Conservation (phyloP, 2,329 filamentous ascomycete genomes). For the Alternaria gansuensis region DNA sequence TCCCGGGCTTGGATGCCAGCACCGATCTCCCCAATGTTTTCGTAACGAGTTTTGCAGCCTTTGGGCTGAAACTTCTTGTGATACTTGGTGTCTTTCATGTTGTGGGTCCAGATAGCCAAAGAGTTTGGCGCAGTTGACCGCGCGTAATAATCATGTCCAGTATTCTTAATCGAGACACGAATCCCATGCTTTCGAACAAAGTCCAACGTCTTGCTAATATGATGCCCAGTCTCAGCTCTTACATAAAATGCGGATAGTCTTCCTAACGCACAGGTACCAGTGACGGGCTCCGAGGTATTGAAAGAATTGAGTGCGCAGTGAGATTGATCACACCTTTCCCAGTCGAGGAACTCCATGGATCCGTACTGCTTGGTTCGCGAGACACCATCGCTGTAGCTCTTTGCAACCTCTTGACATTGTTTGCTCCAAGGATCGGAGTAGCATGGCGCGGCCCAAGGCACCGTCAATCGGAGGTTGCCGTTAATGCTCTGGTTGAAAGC, state of each 20-base stretch:
- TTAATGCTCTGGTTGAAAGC: conserved; percentile 46
- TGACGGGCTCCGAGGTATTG: conserved; percentile 34
- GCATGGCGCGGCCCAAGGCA: conserved; percentile 48
- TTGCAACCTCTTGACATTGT: conserved; percentile 33
- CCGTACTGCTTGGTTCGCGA: conserved; percentile 45
- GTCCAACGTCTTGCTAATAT: conserved; percentile 41
- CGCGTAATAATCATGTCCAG: conserved; percentile 51
- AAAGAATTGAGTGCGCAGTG: conserved; percentile 45
- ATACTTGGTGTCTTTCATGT: conserved; percentile 45
- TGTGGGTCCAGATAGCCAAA: conserved; percentile 49
- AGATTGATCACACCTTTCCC: conserved; percentile 45
- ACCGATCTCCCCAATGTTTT: conserved; percentile 48
- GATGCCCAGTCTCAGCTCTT: conserved; percentile 36
- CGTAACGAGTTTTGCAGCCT: conserved; percentile 38
- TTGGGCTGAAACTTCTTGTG: conserved; percentile 40
- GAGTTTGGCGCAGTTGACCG: conserved; percentile 47
- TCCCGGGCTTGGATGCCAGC: conserved; percentile 49
- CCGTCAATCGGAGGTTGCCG: conserved; percentile 41
- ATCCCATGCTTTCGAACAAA: conserved; percentile 46
- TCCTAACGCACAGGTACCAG: conserved; percentile 45
- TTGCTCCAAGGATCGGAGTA: conserved; percentile 33
- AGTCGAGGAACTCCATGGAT: conserved; percentile 50
- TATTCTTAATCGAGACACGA: conserved; percentile 50
- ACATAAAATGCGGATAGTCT: conserved; percentile 48
- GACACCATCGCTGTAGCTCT: conserved; percentile 38